Percentiles rank a stretch among this genome's conserved stretches.
Conservation (phyloP, 495 filamentous ascomycete genomes). For the Penicillium malachiteum region DNA sequence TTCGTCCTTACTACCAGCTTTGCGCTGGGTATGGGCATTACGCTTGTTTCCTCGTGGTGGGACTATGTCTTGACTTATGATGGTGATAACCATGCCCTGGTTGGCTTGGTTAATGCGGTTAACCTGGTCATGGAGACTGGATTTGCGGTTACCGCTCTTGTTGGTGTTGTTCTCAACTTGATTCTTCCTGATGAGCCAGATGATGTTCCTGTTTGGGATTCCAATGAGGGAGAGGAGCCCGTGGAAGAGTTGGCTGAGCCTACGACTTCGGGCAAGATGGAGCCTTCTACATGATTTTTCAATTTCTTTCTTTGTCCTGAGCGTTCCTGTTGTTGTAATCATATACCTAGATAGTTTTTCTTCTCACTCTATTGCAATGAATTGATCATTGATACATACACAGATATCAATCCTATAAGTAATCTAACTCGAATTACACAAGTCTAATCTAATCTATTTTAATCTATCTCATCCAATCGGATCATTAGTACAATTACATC, state of each 20-base stretch:
- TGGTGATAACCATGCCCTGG: conserved; percentile 67
- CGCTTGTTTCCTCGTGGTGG: conserved; percentile 78
- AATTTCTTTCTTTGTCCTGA: not conserved
- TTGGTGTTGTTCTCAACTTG: conserved; percentile 72
- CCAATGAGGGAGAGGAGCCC: conserved; percentile 17
- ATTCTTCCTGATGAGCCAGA: conserved; percentile 71
- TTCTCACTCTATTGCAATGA: too few relatives aligned
- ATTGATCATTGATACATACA: too few relatives aligned
- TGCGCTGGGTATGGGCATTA: conserved; percentile 76
- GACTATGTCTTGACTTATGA: conserved; percentile 69
- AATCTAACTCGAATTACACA: too few relatives aligned
- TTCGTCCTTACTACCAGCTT: conserved; percentile 84
- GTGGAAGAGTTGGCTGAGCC: conserved; percentile 1
- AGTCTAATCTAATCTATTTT: too few relatives aligned
- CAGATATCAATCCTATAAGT: too few relatives aligned
- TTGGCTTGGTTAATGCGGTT: conserved; percentile 82
- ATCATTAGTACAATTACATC: too few relatives aligned
- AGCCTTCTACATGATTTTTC: not conserved
- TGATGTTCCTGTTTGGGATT: conserved; percentile 38
- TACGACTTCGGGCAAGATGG: conserved; percentile 2
- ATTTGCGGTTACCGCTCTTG: conserved; percentile 63
- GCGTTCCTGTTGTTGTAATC: not conserved
- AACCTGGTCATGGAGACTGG: conserved; percentile 75
- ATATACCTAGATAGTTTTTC: not conserved
- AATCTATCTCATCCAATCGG: too few relatives aligned